Evolutionary conservation across 768 basidiomycete species (phyloP), one percentile per base, ranked within the genome.

Genomic region (Leccinellum luteum): DNA sequence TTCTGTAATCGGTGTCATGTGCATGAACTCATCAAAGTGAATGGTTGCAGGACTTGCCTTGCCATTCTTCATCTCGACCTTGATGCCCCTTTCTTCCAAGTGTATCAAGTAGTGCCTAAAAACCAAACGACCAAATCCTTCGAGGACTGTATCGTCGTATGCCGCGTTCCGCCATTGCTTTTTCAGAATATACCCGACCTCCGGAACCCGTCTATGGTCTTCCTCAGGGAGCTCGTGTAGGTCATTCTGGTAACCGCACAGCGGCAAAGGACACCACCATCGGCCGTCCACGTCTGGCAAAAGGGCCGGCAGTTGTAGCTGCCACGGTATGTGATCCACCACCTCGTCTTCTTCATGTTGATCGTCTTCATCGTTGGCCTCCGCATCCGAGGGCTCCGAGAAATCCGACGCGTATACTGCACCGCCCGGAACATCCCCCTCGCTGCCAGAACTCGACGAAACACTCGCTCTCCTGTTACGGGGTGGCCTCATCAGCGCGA

Each of bases 371-470:
- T 78, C 77, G 2, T 78, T 69, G 17, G 70, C 75, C 6, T 77
- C 73, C 13, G 71, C 72, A 21, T 80, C 78, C 4, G 83, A 83
- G 7, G 68, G 64, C n/a, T 79, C 78, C 12, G 81, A 81, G 65
- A 86, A 86, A 62, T 87, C 85, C 0, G 81, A 76, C 64, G 81
- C 83, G 60, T 85, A 85, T 12, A 41, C 64, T 65, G 73, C 48
- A 64, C 50, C 52, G 17, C 49, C 53, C 15, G 35, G 54, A 27
- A 43, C 35, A 13, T 48, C 61, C 23, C 15, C 57, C 1, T 73
- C 72, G 13, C 64, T 64, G 2, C 27, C 68, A 32, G 73, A 66
- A 14, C 32, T 59, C 2, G 69, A 68, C 8, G 61, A 61, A 35
- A 52, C 25, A 14, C 7, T 52, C 12, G 10, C 6, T 14, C 35